Conservation (phyloP, 2,329 filamentous ascomycete genomes). For the Lizonia empirigonia region DNA sequence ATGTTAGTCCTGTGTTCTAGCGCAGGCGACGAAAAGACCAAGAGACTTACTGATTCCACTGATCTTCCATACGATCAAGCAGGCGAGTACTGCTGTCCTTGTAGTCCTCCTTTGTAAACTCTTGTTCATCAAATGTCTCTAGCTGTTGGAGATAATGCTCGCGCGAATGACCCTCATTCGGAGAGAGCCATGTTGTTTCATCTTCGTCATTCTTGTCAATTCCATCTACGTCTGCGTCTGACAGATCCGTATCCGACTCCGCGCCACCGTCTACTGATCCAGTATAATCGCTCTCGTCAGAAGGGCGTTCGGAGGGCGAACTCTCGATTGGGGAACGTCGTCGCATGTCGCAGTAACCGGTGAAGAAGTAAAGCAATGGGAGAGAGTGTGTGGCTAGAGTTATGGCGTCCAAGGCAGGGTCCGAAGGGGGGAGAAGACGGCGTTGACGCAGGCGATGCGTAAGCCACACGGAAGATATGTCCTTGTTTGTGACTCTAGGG, state of each 20-base stretch:
- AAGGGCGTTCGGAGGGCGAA: too few species aligned
- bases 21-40: conserved; percentile 1
- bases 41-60: conserved; percentile 28
- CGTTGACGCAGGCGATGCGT: conserved; percentile 9
- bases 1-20: conserved; percentile 14
- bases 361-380: conserved; percentile 1
- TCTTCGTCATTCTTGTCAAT: conserved; percentile 5
- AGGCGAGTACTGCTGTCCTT: conserved; percentile 24
- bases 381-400: too few species aligned
- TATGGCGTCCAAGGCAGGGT: too few species aligned
- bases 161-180: conserved; percentile 18
- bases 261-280: conserved; percentile 12
- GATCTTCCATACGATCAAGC: conserved; percentile 24
- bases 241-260: conserved; percentile 19
- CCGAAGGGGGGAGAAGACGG: conserved; percentile 2
- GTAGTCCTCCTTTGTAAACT: conserved; percentile 27
- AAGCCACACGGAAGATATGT: too few species aligned
- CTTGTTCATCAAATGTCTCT: conserved; percentile 19
- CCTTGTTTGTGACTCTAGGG: too few species aligned
- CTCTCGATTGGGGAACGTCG: conserved; percentile 8
- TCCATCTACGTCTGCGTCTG: conserved; percentile 9
- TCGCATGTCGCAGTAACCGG: conserved; percentile 12
- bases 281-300: conserved; percentile 19
- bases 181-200: conserved; percentile 13
- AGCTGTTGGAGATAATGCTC: too few species aligned